These are phyloP conservation scores for Penicillium coffeae DNA, from an alignment of 495 filamentous ascomycete genomes.

Conservation along the genomic window DNA sequence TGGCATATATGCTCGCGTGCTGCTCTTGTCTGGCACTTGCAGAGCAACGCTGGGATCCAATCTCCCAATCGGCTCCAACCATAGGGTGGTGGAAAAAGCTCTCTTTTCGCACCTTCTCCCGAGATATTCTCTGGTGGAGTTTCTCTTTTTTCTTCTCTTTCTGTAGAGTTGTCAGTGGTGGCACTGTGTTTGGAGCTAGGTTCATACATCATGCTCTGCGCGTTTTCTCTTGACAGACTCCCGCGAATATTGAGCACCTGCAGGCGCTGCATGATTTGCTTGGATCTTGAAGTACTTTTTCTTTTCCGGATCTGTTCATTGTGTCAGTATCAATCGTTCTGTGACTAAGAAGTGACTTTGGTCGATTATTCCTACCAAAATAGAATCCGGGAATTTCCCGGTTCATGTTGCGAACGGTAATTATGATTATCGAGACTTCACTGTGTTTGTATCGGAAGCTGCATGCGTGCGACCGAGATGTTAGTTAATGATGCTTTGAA, in stretches of 20 bases:
- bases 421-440: not conserved
- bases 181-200: not conserved
- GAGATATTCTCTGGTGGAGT: constrained; percentile 23
- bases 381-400: constrained; percentile 46
- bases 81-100: constrained; percentile 27
- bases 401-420: not conserved
- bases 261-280: constrained; percentile 43
- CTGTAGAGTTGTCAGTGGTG: constrained; percentile 11
- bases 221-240: constrained; percentile 43
- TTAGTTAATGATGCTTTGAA: too few species aligned
- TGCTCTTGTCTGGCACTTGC: constrained; percentile 21
- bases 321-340: too few species aligned
- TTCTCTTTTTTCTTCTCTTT: constrained; percentile 26
- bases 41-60: constrained; percentile 14
- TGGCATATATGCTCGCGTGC: constrained; percentile 28
- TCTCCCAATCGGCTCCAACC: constrained; percentile 24
- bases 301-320: constrained; percentile 46
- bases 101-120: constrained; percentile 34
- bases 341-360: too few species aligned
- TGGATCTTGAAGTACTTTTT: constrained; percentile 57
- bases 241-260: constrained; percentile 42
- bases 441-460: too few species aligned
- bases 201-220: constrained; percentile 31
- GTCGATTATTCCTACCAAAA: constrained; percentile 28
- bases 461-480: too few species aligned